Evolutionary conservation across 352 stramenopile genomes (phyloP), one percentile per base, ranked within the genome.

Genomic region (Peronosclerospora sorghi): DNA sequence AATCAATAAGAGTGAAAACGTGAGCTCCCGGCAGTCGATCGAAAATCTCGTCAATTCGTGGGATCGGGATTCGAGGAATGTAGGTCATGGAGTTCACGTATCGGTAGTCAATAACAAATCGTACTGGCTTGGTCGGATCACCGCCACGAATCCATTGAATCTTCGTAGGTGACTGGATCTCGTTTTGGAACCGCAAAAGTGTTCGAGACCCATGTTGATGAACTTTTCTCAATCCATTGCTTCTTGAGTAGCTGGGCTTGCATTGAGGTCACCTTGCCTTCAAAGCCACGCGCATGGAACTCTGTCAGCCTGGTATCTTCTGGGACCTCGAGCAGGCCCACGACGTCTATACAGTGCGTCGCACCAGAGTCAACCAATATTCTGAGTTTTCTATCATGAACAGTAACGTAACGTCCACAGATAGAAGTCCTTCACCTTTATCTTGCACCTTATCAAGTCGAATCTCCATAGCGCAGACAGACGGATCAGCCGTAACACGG

Each of bases 1-100:
- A 45, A 24, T 68, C 55, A 17, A 73, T 42, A 4, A 43, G 32
- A 0, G 43, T 41, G 32, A 54, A 55, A 35, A 59, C 12, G 0
- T 9, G 2, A 3, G 35, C 48, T 0, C 32, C 41, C 3, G 20
- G 0, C 52, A 55, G 47, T 13, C 27, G 7, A 10, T 56, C 52
- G 18, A 52, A 61, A 1, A 51, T 12, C 5, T 59, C 39, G 2
- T 59, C 51, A 10, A 58, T 54, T 3, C 41, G 10, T 2, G 45
- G 51, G 0, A 48, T 17, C 0, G 45, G 28, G n/a, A 60, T 51
- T 18, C 45, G 35, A 1, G 51, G 21, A 21, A 55, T 30, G 6
- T 44, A 10, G 0, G 45, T 51, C 15, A 44, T 24, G 0, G 24
- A 46, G 10, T 60, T 55, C 8, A 56, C 46, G 29, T 56, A 53